phyloP scores from a whole-genome alignment of 805 yeast species.

The Kluyveromyces aestuarii region DNA sequence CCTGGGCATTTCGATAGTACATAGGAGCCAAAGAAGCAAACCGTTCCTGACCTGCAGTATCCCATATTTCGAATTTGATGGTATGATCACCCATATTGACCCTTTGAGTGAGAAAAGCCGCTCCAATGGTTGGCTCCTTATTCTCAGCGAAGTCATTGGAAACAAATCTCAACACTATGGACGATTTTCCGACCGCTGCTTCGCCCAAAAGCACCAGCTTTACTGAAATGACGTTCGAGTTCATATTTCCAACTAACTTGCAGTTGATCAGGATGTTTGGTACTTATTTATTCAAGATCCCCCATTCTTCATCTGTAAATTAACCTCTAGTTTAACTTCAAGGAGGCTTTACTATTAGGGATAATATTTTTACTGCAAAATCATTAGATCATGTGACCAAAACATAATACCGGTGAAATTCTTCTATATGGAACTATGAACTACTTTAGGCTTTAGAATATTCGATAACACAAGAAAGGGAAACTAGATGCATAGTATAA shows the following conservation, averaged over 20 bases:
- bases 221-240: constrained; percentile 35
- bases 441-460: too few species aligned
- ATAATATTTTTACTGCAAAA: neutral
- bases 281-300: neutral
- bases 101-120: constrained; percentile 91
- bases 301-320: neutral
- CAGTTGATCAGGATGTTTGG: neutral
- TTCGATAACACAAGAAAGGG: neutral
- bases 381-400: neutral
- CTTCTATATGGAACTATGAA: neutral
- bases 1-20: constrained; percentile 96
- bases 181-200: constrained; percentile 96
- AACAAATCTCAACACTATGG: constrained; percentile 85
- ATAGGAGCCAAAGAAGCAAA: constrained; percentile 94
- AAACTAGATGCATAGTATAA: neutral
- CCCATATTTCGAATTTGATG: constrained; percentile 91
- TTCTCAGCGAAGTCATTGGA: constrained; percentile 94
- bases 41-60: constrained; percentile 96
- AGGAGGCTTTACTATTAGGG: neutral
- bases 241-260: constrained; percentile 12
- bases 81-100: constrained; percentile 80
- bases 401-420: neutral
- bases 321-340: neutral
- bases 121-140: constrained; percentile 97
- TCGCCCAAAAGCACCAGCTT: constrained; percentile 90